phyloP scores from a whole-genome alignment of 805 yeast genomes.

The Jamesozyma lodderae region DNA sequence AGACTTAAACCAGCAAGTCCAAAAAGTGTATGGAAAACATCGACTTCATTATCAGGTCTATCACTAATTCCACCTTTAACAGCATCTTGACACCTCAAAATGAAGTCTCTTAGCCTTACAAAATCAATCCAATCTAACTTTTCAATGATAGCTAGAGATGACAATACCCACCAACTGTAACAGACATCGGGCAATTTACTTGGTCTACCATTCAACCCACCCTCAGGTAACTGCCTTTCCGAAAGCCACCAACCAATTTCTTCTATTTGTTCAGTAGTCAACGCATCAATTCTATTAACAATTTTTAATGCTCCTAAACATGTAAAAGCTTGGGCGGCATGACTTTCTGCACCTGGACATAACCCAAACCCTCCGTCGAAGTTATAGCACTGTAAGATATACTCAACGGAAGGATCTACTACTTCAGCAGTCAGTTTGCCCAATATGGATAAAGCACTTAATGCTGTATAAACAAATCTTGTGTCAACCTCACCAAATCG shows the following conservation, averaged over 20 bases:
- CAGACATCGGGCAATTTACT: constrained; percentile 96
- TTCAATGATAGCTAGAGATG: constrained; percentile 58
- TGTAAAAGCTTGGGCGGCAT: constrained; percentile 85
- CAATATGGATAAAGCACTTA: constrained; percentile 62
- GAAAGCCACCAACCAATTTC: constrained; percentile 76
- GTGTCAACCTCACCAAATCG: constrained; percentile 88
- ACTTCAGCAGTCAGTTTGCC: constrained; percentile 50
- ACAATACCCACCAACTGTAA: constrained; percentile 95
- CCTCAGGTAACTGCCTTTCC: constrained; percentile 76
- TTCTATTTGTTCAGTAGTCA: constrained; percentile 32
- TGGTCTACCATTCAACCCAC: constrained; percentile 95
- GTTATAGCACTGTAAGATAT: constrained; percentile 63
- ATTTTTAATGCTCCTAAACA: constrained; percentile 78
- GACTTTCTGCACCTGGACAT: constrained; percentile 91
- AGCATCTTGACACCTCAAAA: constrained; percentile 66
- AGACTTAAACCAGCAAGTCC: constrained; percentile 83
- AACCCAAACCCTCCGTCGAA: constrained; percentile 96
- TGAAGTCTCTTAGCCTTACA: constrained; percentile 52
- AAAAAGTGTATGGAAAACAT: constrained; percentile 86
- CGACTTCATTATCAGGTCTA: constrained; percentile 82
- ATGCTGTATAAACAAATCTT: constrained; percentile 76
- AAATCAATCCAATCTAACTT: constrained; percentile 72
- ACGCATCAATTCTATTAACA: constrained; percentile 44
- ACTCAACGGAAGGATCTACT: constrained; percentile 55
- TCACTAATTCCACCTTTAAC: constrained; percentile 87